Evolutionary conservation across 164 flowering plant genomes (phyloP), one percentile per base, ranked within the genome.

Genomic region (Umbellularia californica): DNA sequence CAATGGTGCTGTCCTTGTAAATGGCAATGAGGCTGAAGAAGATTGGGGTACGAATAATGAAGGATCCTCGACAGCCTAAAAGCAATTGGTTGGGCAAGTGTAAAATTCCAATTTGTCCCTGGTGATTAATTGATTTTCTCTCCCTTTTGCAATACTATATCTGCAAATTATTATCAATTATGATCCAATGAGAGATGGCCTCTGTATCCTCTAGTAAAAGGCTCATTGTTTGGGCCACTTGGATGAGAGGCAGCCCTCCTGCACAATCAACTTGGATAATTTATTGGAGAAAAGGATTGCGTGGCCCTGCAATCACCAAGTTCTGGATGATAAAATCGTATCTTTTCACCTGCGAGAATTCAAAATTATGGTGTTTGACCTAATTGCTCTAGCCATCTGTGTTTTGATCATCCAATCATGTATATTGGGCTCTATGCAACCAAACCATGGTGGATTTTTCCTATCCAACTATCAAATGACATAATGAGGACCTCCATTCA

Each of bases 1-100:
- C 1, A 93, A 93, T 80, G 92, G 95, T 50, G 94, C 88, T 3
- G 94, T 93, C 73, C 90, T 93, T 64, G 93, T 93, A 75, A 91
- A 90, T 67, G 88, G 94, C 58, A 90, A 86, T 78, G 97, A 91
- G 84, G 89, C 87, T 70, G 95, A 90, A n/a, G 95, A 91, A 88
- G 87, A 90, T 88, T 90, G 92, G 92, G 92, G 92, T 88, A 88
- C 89, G 90, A 88, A 93, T 90, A 89, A 87, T 77, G 95, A 90
- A 87, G 99, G 90, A 90, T 88, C 92, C 81, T 87, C 93, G 70
- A 84, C 97, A 86, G 90, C 92, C 86, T 92, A 89, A 90, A 87
- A 83, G 88, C 88, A 85, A 84, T 83, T 91, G 88, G 90, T 85
- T 87, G 89, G 88, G 87, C 85, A 82, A 84, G 85, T 85, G 91